Conservation (phyloP, 2,329 filamentous ascomycete genomes). For the Exserohilum turcica region DNA sequence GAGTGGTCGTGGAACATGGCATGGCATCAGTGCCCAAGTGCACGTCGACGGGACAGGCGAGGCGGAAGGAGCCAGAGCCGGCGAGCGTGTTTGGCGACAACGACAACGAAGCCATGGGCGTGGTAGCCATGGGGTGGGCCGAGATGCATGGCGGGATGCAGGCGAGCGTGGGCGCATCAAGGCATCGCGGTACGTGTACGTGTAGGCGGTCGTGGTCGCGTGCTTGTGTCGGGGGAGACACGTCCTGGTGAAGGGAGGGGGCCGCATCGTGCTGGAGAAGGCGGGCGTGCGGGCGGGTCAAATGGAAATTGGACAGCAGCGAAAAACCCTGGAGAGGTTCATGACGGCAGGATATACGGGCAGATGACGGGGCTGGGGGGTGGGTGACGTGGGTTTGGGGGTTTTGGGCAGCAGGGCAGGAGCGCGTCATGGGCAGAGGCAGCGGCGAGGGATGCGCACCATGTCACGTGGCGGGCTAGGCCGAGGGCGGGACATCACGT, state of each 20-base stretch:
- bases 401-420: slow-evolving; percentile 23
- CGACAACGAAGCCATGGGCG: too few species aligned
- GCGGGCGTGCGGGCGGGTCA: neutral
- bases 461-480: slow-evolving; percentile 28
- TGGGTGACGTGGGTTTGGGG: neutral
- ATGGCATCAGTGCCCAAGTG: slow-evolving; percentile 12
- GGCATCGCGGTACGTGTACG: slow-evolving; percentile 25
- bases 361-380: neutral
- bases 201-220: too few species aligned
- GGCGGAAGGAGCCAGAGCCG: slow-evolving; percentile 51
- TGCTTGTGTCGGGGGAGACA: too few species aligned
- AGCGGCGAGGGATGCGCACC: slow-evolving; percentile 8
- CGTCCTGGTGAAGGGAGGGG: neutral
- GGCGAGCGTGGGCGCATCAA: slow-evolving; percentile 18
- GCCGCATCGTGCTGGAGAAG: neutral
- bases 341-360: neutral
- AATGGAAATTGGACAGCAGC: neutral
- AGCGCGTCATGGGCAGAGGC: slow-evolving; percentile 23
- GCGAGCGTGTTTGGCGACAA: slow-evolving; percentile 48
- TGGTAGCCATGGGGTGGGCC: neutral
- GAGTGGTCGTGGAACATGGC: too few species aligned
- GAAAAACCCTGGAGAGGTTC: slow-evolving; percentile 6
- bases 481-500: neutral
- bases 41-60: neutral
- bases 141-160: slow-evolving; percentile 24